Evolutionary conservation across 495 filamentous ascomycete species (phyloP).

Genomic region (Aspergillus biplanus): DNA sequence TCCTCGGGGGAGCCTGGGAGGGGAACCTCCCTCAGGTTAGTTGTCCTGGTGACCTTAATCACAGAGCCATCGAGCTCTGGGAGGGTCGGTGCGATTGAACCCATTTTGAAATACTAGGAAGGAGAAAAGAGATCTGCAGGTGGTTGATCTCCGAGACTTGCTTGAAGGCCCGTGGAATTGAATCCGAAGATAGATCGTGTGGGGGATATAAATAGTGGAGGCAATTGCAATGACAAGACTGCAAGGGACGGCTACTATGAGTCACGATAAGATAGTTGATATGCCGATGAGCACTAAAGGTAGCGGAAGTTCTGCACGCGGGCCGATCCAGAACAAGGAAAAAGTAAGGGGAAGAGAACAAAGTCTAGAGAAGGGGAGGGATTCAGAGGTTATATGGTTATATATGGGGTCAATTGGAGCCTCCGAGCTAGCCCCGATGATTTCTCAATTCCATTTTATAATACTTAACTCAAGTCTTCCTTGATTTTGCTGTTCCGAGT

Average conservation of each 20-base stretch:
- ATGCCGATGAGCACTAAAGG: not conserved
- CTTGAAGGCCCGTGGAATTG: no score
- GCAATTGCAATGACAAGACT: not conserved
- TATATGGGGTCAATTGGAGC: not conserved
- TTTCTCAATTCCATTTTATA: not conserved
- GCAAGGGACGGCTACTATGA: constrained; percentile 5
- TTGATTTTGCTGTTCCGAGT: not conserved
- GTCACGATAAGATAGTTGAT: constrained; percentile 16
- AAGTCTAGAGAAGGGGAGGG: not conserved
- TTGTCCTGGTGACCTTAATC: constrained; percentile 69
- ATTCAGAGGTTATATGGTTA: not conserved
- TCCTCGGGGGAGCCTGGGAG: constrained; percentile 56
- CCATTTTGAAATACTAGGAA: constrained; percentile 31
- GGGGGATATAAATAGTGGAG: not conserved
- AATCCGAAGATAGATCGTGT: no score
- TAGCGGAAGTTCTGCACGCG: not conserved
- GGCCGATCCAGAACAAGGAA: not conserved
- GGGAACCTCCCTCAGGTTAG: constrained; percentile 69
- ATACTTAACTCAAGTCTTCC: not conserved
- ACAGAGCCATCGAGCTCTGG: constrained; percentile 72
- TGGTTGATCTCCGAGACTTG: no score
- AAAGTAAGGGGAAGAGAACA: not conserved
- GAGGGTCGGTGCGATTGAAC: constrained; percentile 37
- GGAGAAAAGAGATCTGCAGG: not conserved
- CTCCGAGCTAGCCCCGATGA: not conserved